phyloP scores from a whole-genome alignment of 2,329 filamentous ascomycete genomes.

The Trichoderma sp. region DNA sequence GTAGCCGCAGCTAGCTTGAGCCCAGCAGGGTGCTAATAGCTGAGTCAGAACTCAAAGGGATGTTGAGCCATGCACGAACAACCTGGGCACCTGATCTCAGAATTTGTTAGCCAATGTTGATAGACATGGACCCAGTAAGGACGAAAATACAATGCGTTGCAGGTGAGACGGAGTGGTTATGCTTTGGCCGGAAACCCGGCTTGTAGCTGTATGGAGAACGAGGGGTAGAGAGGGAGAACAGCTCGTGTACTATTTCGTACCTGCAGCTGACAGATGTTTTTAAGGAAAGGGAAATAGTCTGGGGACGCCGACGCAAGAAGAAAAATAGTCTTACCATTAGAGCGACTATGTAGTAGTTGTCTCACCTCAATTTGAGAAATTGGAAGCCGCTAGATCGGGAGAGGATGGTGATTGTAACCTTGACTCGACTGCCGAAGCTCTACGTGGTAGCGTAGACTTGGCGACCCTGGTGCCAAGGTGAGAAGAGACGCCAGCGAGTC shows the following conservation, averaged over 20 bases:
- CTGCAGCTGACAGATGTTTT: neutral
- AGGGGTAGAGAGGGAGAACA: neutral
- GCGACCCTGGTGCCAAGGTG: neutral
- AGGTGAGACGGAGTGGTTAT: neutral
- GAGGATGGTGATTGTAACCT: neutral
- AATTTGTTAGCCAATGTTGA: neutral
- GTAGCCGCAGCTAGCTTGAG: neutral
- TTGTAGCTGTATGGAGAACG: neutral
- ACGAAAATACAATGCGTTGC: neutral
- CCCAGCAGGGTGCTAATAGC: neutral
- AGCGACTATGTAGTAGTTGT: neutral
- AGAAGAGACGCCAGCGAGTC: neutral
- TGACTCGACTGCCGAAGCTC: neutral
- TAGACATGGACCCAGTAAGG: neutral
- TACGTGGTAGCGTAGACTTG: neutral
- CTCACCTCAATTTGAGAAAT: neutral
- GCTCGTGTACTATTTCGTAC: neutral
- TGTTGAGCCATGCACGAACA: neutral
- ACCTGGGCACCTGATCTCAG: neutral
- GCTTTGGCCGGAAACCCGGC: neutral
- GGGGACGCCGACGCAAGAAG: neutral
- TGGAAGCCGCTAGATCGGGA: neutral
- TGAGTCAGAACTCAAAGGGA: neutral
- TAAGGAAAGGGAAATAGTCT: neutral
- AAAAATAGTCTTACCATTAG: neutral